These are phyloP conservation scores for Candida sanyaensis DNA, from an alignment of 1,139 yeast genomes.

Conservation along the genomic window DNA sequence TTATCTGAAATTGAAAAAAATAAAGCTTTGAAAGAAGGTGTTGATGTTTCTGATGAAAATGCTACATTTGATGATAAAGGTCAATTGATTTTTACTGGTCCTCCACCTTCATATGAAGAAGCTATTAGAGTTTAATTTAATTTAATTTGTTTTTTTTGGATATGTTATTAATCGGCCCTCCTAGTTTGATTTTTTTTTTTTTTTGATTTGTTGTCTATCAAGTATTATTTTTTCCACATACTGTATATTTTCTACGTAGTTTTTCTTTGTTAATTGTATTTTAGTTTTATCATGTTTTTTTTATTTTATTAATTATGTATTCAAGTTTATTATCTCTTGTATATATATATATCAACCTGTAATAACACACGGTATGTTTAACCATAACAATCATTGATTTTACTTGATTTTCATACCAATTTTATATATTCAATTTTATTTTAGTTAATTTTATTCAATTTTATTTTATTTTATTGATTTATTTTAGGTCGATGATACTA, in stretches of 20 bases:
- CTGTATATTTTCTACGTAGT: neutral
- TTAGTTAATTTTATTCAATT: neutral
- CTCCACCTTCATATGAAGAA: constrained; percentile 62
- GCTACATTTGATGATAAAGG: constrained; percentile 61
- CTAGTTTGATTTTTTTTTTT: neutral
- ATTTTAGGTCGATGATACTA: neutral
- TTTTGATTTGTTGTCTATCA: neutral
- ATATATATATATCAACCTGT: no score
- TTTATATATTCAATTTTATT: neutral
- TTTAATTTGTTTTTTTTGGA: neutral
- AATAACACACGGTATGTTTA: neutral
- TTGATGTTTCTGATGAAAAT: constrained; percentile 59
- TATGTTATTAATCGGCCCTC: neutral
- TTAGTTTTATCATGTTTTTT: neutral
- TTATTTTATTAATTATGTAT: neutral
- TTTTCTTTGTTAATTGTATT: neutral
- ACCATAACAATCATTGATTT: no score
- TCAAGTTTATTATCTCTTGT: neutral
- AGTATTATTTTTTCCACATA: neutral
- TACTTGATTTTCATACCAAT: no score
- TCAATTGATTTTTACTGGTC: constrained; percentile 51
- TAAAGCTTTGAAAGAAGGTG: constrained; percentile 55
- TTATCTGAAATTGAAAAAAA: constrained; percentile 61
- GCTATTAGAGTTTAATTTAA: constrained; percentile 35
- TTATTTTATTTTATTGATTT: neutral